Evolutionary conservation across 306 rosid genomes (phyloP).

Genomic region (Cucurbita pepo): DNA sequence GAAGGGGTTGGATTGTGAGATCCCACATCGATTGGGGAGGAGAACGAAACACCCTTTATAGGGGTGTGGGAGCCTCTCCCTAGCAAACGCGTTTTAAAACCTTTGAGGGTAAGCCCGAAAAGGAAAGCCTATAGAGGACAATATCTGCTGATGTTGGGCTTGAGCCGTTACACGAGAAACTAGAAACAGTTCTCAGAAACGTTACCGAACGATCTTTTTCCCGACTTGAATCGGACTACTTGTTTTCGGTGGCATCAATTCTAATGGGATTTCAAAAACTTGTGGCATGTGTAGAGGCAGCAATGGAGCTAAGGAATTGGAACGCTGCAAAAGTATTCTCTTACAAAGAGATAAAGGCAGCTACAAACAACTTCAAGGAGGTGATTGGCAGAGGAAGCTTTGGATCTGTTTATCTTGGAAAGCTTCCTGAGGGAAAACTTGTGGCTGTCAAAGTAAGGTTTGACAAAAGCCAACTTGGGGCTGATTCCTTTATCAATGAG

Average conservation of each 20-base stretch:
- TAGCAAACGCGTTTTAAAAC: too few relatives aligned
- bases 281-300: conserved; percentile 18
- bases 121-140: too few relatives aligned
- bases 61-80: too few relatives aligned
- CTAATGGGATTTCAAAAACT: not conserved
- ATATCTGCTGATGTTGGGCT: too few relatives aligned
- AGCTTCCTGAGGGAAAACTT: conserved; percentile 49
- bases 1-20: too few relatives aligned
- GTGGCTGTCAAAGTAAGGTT: conserved; percentile 88
- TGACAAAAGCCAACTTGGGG: conserved; percentile 76
- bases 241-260: not conserved
- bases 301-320: conserved; percentile 59
- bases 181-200: not conserved
- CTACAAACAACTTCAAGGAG: conserved; percentile 70
- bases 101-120: too few relatives aligned
- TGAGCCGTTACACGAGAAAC: too few relatives aligned
- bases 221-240: not conserved
- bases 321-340: conserved; percentile 57
- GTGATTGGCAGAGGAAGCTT: conserved; percentile 82
- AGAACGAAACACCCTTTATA: too few relatives aligned
- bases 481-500: conserved; percentile 89
- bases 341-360: conserved; percentile 69
- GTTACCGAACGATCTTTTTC: not conserved
- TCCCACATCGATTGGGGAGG: too few relatives aligned
- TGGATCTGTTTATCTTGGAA: conserved; percentile 85